Evolutionary conservation across 495 filamentous ascomycete genomes (phyloP).

Genomic region (Lepraria neglecta): DNA sequence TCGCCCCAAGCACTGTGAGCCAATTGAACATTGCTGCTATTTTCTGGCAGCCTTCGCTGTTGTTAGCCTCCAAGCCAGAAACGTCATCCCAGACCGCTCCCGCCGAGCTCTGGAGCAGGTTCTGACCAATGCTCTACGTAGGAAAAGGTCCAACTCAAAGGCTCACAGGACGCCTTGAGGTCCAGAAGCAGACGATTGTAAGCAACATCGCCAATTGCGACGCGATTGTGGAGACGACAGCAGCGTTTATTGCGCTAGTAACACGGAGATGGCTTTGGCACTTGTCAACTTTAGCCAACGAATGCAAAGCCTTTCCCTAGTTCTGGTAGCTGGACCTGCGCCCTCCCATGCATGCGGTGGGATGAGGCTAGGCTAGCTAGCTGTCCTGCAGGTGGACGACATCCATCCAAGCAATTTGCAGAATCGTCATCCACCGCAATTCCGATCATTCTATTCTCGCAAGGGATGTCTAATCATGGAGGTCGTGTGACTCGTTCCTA

Average conservation of each 20-base stretch:
- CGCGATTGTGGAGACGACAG: constrained; percentile 4
- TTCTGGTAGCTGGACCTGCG: constrained; percentile 1
- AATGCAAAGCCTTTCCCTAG: background rate
- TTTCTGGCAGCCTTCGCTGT: no score
- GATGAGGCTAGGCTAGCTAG: background rate
- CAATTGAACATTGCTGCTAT: background rate
- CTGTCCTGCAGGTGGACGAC: background rate
- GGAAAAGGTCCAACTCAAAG: background rate
- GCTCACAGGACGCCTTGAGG: background rate
- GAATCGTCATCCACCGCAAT: background rate
- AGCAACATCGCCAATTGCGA: background rate
- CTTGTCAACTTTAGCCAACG: constrained; percentile 2
- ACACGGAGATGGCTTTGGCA: background rate
- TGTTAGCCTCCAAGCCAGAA: background rate
- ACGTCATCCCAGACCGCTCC: background rate
- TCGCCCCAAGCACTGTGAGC: background rate
- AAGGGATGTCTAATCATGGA: background rate
- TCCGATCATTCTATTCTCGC: background rate
- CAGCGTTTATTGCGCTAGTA: constrained; percentile 10
- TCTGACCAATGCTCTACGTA: no score
- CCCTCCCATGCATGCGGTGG: constrained; percentile 1
- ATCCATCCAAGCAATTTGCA: constrained; percentile 1
- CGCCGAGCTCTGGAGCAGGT: background rate
- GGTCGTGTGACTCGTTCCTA: background rate
- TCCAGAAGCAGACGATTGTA: background rate